A percentile compares a stretch with the other conserved stretches of the same genome.
phyloP scores from a whole-genome alignment of 208 protist genomes.

The Phytomonas francai region DNA sequence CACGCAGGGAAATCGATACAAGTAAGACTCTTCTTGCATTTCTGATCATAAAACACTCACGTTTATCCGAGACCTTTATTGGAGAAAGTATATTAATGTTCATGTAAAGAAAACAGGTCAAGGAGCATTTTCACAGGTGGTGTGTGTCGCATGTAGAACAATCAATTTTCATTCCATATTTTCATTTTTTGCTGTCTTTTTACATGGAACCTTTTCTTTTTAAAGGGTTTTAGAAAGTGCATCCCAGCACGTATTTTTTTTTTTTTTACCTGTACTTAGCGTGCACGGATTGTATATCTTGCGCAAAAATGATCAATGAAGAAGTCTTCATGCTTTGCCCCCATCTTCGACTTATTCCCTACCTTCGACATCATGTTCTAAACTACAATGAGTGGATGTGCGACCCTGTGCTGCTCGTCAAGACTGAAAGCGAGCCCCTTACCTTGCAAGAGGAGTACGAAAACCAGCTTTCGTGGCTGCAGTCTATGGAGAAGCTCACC shows the following conservation, averaged over 20 bases:
- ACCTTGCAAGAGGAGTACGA: constrained; percentile 79
- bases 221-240: not conserved
- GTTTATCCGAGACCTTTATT: no score
- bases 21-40: no score
- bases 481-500: constrained; percentile 80
- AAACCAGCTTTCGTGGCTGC: constrained; percentile 82
- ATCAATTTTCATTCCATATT: no score
- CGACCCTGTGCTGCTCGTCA: constrained; percentile 42
- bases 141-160: no score
- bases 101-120: no score
- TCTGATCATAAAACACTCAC: no score
- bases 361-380: constrained; percentile 67
- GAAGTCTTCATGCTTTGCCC: constrained; percentile 39
- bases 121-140: no score
- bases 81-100: no score
- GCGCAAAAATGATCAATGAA: constrained; percentile 71
- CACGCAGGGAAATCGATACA: no score
- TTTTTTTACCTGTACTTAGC: constrained; percentile 12
- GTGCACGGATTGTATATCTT: not conserved
- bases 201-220: no score
- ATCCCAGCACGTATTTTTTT: not conserved
- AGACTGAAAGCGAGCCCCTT: constrained; percentile 82
- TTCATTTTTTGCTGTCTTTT: no score
- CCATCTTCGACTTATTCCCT: constrained; percentile 72
- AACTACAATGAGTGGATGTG: constrained; percentile 90